A percentile compares a stretch with the other conserved stretches of the same genome.
Conservation (phyloP, 768 basidiomycete species). For the Dacryopinax spathularia region DNA sequence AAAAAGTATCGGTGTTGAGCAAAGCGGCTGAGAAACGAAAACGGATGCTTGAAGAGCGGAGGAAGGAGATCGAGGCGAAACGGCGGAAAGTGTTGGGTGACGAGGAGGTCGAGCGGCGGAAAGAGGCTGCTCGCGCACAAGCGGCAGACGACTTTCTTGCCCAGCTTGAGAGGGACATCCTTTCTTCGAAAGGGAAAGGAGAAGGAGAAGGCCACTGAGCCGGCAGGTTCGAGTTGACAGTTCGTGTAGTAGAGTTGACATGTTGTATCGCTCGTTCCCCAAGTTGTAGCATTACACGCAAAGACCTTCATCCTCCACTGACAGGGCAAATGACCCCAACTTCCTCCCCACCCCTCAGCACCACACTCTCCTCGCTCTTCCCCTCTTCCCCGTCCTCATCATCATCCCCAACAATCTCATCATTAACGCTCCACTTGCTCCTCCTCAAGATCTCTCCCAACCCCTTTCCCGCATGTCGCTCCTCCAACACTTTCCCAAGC, state of each 20-base stretch:
- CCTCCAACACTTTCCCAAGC: slow-evolving; percentile 38
- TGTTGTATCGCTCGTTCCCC: neutral
- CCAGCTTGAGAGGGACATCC: slow-evolving; percentile 47
- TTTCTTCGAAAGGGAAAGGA: neutral
- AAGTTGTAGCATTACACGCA: neutral
- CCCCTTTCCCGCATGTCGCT: slow-evolving; percentile 37
- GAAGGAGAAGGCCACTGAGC: neutral
- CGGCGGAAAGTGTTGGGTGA: slow-evolving; percentile 37
- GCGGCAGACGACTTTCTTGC: slow-evolving; percentile 56
- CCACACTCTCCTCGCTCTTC: slow-evolving; percentile 1
- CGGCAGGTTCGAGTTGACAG: neutral
- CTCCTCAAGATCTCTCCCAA: slow-evolving; percentile 41
- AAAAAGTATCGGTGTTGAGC: slow-evolving; percentile 13
- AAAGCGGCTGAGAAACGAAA: slow-evolving; percentile 65
- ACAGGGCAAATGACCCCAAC: slow-evolving; percentile 71
- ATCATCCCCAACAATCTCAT: slow-evolving; percentile 55
- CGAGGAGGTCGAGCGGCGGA: slow-evolving; percentile 19
- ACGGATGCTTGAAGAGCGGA: slow-evolving; percentile 68
- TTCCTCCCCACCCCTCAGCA: slow-evolving; percentile 55
- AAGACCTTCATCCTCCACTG: slow-evolving; percentile 45
- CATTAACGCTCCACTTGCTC: slow-evolving; percentile 67
- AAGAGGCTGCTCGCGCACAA: slow-evolving; percentile 13
- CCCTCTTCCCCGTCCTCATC: slow-evolving; percentile 25
- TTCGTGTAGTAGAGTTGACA: neutral
- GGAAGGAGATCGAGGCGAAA: slow-evolving; percentile 49